These are phyloP conservation scores for Cyanophora paradoxa DNA, from an alignment of 78 protist genomes.

Conservation along the genomic window DNA sequence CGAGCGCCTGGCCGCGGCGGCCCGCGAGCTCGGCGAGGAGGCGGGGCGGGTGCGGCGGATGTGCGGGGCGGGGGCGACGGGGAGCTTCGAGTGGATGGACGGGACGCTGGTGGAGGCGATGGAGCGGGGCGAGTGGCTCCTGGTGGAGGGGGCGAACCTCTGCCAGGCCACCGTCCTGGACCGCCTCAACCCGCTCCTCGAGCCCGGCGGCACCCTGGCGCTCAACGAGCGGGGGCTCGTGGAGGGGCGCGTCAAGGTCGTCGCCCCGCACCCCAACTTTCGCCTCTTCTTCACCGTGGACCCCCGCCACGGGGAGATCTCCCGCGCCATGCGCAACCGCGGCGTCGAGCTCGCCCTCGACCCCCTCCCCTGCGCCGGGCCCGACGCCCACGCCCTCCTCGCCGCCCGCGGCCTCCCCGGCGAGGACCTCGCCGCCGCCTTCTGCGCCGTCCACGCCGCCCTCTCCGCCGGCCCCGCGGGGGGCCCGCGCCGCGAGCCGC, in stretches of 20 bases:
- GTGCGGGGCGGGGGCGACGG: constrained; percentile 19
- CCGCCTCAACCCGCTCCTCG: constrained; percentile 96
- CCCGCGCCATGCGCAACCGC: constrained; percentile 98
- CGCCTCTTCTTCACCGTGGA: constrained; percentile 87
- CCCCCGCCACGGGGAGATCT: constrained; percentile 88
- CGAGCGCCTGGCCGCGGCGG: no score
- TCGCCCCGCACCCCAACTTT: constrained; percentile 78
- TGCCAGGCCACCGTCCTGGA: constrained; percentile 97
- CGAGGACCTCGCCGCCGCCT: not conserved
- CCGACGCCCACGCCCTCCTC: not conserved
- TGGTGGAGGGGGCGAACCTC: constrained; percentile 92
- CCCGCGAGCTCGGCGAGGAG: not conserved
- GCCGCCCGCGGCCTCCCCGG: no score
- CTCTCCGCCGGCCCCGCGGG: no score
- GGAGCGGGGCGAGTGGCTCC: constrained; percentile 91
- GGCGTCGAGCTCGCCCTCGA: constrained; percentile 83
- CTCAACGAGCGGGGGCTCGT: constrained; percentile 88
- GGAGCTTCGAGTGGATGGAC: constrained; percentile 95
- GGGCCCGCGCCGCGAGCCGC: no score
- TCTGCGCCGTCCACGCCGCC: not conserved
- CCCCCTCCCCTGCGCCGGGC: not conserved
- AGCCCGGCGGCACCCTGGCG: constrained; percentile 81
- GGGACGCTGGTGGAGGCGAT: constrained; percentile 75
- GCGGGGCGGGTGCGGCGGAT: not conserved
- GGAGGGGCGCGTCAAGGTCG: not conserved